phyloP scores from a whole-genome alignment of 2,329 filamentous ascomycete species.

The Monosporascus sp. region DNA sequence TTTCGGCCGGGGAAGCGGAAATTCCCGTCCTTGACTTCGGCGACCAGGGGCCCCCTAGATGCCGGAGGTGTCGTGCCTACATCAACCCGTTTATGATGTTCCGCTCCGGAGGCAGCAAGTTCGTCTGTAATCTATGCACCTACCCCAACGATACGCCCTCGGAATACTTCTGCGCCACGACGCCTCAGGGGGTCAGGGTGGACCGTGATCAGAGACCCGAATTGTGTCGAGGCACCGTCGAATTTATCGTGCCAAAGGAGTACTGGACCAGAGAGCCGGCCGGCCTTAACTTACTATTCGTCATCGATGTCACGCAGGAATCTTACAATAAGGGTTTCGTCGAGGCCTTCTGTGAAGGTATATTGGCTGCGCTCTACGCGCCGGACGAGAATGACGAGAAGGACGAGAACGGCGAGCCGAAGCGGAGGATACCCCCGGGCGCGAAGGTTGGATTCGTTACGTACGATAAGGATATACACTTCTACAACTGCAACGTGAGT shows the following conservation, averaged over 20 bases:
- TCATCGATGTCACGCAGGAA: conserved; percentile 91
- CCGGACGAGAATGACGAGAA: conserved; percentile 49
- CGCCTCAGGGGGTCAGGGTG: conserved; percentile 77
- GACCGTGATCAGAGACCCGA: conserved; percentile 88
- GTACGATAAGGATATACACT: conserved; percentile 94
- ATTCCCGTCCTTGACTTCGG: conserved; percentile 95
- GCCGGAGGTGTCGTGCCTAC: conserved; percentile 87
- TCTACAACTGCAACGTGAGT: conserved; percentile 87
- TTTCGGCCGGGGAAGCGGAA: conserved; percentile 78
- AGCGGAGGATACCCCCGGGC: conserved; percentile 63
- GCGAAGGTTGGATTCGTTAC: conserved; percentile 92
- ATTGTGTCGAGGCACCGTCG: conserved; percentile 84
- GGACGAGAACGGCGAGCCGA: conserved; percentile 47
- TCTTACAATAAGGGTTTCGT: conserved; percentile 86
- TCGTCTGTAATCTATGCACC: conserved; percentile 96
- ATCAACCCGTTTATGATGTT: conserved; percentile 99
- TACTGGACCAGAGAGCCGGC: conserved; percentile 97
- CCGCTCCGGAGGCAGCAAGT: conserved; percentile 87
- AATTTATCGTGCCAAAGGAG: conserved; percentile 95
- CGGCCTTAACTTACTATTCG: conserved; percentile 79
- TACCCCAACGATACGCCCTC: conserved; percentile 91
- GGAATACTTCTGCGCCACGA: conserved; percentile 91
- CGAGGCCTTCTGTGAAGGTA: conserved; percentile 84
- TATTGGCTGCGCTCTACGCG: conserved; percentile 79
- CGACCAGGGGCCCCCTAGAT: conserved; percentile 82